Conservation (phyloP, 192 early-diverging fungal species). For the Haplosporangium gracile region DNA sequence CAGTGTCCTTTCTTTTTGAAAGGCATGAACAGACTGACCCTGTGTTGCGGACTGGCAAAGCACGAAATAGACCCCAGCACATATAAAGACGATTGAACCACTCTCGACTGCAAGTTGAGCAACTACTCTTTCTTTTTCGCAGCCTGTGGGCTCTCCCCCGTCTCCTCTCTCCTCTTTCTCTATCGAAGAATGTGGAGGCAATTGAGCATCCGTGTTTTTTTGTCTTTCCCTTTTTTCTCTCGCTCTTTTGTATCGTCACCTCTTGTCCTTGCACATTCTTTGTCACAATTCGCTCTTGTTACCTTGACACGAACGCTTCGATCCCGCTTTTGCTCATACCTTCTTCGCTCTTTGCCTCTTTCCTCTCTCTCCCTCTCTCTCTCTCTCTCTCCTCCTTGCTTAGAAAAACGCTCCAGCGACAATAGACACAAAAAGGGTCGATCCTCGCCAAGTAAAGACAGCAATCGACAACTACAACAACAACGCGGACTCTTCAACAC, state of each 20-base stretch:
- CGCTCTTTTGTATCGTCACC: background rate
- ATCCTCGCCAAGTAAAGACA: background rate
- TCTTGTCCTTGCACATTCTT: background rate
- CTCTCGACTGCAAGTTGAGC: background rate
- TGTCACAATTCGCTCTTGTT: background rate
- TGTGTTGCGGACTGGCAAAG: background rate
- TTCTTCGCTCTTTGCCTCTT: background rate
- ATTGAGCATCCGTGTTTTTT: background rate
- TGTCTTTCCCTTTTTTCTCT: background rate
- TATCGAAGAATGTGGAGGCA: background rate
- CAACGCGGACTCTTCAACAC: background rate
- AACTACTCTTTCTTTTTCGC: background rate
- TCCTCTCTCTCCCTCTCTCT: background rate
- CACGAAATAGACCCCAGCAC: background rate
- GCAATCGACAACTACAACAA: background rate
- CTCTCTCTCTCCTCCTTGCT: background rate
- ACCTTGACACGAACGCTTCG: background rate
- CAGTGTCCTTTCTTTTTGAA: background rate
- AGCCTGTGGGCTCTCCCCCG: background rate
- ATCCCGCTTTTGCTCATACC: background rate
- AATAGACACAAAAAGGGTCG: background rate
- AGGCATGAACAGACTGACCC: background rate
- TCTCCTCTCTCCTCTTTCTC: background rate
- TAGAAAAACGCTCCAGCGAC: background rate
- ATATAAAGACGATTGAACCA: background rate